Conservation (phyloP, 139 green algal genomes). For the Limnomonas spitsbergensis region DNA sequence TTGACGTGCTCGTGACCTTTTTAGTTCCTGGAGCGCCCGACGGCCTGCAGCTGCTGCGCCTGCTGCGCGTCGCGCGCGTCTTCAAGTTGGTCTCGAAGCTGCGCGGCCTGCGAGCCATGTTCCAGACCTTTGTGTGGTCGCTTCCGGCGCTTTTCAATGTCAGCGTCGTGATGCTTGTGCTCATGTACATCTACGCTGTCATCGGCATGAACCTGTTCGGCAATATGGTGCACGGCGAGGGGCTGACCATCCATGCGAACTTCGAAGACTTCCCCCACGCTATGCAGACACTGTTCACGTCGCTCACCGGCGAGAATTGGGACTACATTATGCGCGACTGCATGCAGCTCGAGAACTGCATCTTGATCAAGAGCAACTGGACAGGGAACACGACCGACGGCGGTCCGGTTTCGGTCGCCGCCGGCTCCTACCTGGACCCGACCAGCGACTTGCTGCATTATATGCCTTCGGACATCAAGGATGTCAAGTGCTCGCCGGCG, state of each 20-base stretch:
- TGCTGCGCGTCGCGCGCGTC: constrained; percentile 55
- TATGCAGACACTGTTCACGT: constrained; percentile 59
- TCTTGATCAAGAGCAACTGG: constrained; percentile 13
- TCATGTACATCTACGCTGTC: constrained; percentile 75
- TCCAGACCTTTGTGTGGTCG: constrained; percentile 20
- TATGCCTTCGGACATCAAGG: constrained; percentile 1
- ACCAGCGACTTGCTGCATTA: not conserved
- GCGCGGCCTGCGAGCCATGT: constrained; percentile 54
- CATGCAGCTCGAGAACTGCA: constrained; percentile 51
- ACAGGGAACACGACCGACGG: not conserved
- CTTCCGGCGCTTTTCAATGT: constrained; percentile 67
- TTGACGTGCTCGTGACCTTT: constrained; percentile 24
- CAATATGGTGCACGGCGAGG: constrained; percentile 43
- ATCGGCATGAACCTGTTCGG: constrained; percentile 84
- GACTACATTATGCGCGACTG: constrained; percentile 72
- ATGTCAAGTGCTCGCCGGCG: constrained; percentile 38
- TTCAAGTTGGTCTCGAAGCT: constrained; percentile 38
- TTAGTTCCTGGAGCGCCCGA: too few relatives aligned
- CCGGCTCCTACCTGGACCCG: constrained; percentile 40
- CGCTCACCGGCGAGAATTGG: constrained; percentile 70
- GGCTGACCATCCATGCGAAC: constrained; percentile 61
- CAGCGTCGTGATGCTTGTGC: constrained; percentile 58
- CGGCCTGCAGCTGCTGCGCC: constrained; percentile 60
- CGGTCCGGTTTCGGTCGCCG: not conserved
- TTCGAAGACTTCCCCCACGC: constrained; percentile 60